phyloP scores from a whole-genome alignment of 345 rosid genomes.

The Anacardium occidentale region DNA sequence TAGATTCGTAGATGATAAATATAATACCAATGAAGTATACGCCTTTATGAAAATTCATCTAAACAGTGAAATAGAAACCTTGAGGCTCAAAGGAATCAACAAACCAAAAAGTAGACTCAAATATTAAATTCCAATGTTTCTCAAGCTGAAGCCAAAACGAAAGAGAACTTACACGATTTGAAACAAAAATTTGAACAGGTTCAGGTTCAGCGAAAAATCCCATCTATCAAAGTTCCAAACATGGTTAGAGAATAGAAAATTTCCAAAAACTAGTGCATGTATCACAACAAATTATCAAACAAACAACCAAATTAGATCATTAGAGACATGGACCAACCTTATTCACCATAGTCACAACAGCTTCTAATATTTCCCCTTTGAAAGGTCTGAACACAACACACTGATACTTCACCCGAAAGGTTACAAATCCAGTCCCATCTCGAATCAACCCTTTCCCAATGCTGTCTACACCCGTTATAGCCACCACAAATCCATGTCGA shows the following conservation, averaged over 20 bases:
- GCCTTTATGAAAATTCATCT: neutral
- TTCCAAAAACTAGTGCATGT: neutral
- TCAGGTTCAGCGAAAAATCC: slow-evolving; percentile 97
- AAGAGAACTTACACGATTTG: slow-evolving; percentile 69
- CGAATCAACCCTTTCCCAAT: slow-evolving; percentile 88
- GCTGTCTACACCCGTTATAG: slow-evolving; percentile 76
- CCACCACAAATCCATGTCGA: slow-evolving; percentile 90
- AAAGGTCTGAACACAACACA: slow-evolving; percentile 91
- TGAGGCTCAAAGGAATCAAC: neutral
- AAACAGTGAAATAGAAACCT: neutral
- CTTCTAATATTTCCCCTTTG: slow-evolving; percentile 88
- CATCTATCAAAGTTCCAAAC: slow-evolving; percentile 49
- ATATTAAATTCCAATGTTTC: neutral
- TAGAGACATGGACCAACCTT: slow-evolving; percentile 40
- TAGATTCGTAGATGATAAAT: neutral
- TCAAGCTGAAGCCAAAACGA: neutral
- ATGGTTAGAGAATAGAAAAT: neutral
- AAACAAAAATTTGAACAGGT: slow-evolving; percentile 96
- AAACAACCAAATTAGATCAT: neutral
- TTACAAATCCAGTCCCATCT: slow-evolving; percentile 86
- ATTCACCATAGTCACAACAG: slow-evolving; percentile 88
- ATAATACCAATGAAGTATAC: neutral
- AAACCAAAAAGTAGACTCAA: neutral
- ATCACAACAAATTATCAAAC: neutral
- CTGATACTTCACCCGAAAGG: slow-evolving; percentile 81